phyloP scores from a whole-genome alignment of 306 rosid genomes.

The Arachis hypogaea region DNA sequence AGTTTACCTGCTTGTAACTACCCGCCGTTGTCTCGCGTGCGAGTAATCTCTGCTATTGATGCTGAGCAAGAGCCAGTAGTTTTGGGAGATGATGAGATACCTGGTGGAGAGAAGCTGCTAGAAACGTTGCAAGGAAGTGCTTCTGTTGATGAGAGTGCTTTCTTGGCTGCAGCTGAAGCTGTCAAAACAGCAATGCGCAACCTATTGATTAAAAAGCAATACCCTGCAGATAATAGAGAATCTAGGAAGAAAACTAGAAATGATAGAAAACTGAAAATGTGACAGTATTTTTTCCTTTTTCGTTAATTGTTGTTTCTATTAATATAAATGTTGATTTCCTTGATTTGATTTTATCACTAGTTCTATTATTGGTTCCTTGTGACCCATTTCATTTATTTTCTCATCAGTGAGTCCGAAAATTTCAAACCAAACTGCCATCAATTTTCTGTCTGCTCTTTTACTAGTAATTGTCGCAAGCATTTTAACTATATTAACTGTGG shows the following conservation, averaged over 20 bases:
- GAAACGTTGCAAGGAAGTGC: slow-evolving; percentile 80
- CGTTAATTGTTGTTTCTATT: slow-evolving; percentile 4
- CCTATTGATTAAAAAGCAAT: slow-evolving; percentile 81
- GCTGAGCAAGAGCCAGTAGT: slow-evolving; percentile 44
- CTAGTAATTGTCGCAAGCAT: slow-evolving; percentile 2
- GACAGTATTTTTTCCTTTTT: slow-evolving; percentile 8
- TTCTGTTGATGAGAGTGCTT: slow-evolving; percentile 59
- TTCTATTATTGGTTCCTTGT: slow-evolving; percentile 1
- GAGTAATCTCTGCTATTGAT: slow-evolving; percentile 58
- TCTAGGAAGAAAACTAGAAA: slow-evolving; percentile 84
- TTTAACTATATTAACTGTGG: not conserved
- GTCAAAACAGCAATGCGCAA: slow-evolving; percentile 86
- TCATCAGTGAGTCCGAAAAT: slow-evolving; percentile 17
- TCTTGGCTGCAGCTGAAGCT: slow-evolving; percentile 80
- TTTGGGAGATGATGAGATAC: slow-evolving; percentile 64
- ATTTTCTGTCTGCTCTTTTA: slow-evolving; percentile 15
- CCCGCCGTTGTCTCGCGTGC: slow-evolving; percentile 67
- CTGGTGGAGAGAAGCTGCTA: slow-evolving; percentile 68
- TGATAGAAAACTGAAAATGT: slow-evolving; percentile 69
- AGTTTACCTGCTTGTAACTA: slow-evolving; percentile 51
- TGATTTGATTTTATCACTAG: not conserved
- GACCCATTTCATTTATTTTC: slow-evolving; percentile 31
- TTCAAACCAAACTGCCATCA: slow-evolving; percentile 24
- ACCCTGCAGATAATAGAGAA: slow-evolving; percentile 74
- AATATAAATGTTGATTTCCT: slow-evolving; percentile 16